phyloP scores from a whole-genome alignment of 108 stramenopile genomes.

The Skeletonema potamos region DNA sequence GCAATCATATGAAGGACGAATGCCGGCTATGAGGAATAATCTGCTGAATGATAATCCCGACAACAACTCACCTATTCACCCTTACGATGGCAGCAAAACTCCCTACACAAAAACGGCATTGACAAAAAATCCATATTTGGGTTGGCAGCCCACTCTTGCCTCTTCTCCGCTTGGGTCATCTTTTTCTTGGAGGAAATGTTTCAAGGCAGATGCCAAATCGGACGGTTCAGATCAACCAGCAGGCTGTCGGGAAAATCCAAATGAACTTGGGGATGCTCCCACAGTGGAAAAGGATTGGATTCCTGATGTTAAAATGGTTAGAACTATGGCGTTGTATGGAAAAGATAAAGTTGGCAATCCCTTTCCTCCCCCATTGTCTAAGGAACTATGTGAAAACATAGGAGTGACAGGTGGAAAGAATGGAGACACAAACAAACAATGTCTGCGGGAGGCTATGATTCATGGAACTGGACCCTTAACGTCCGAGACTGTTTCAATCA shows the following conservation, averaged over 20 bases:
- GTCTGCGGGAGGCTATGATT: constrained; percentile 30
- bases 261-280: constrained; percentile 37
- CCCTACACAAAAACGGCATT: constrained; percentile 35
- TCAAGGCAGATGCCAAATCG: constrained; percentile 41
- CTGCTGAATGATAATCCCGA: constrained; percentile 16
- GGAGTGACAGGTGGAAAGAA: constrained; percentile 39
- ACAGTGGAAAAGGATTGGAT: constrained; percentile 48
- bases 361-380: constrained; percentile 62
- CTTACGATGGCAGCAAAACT: constrained; percentile 1
- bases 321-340: constrained; percentile 57
- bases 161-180: constrained; percentile 19
- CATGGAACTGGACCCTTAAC: constrained; percentile 35
- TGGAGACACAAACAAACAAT: constrained; percentile 51
- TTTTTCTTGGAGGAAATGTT: constrained; percentile 67
- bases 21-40: constrained; percentile 6
- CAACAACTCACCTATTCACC: background rate
- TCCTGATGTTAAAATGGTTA: constrained; percentile 73
- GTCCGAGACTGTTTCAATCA: constrained; percentile 37
- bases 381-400: constrained; percentile 63
- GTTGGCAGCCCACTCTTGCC: constrained; percentile 60
- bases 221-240: constrained; percentile 19
- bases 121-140: constrained; percentile 52
- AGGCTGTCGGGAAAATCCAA: constrained; percentile 53
- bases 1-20: background rate
- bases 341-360: constrained; percentile 65